Evolutionary conservation across 23 red algal species (phyloP).

Genomic region (Gracilaria gracilis): DNA sequence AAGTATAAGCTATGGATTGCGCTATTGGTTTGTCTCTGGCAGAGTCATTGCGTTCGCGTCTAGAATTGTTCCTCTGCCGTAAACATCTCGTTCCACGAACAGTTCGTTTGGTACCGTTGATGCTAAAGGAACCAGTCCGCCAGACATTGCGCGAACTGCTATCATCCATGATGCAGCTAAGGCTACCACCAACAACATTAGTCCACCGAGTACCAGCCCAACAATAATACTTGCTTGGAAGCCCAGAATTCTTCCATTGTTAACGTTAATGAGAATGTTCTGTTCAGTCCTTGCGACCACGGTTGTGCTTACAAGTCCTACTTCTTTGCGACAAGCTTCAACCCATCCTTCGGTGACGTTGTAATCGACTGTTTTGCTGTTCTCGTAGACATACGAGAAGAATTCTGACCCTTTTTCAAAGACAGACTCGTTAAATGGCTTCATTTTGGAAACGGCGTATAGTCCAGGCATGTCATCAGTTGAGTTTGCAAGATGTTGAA

Average conservation of each 20-base stretch:
- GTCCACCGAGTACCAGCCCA: constrained; percentile 59
- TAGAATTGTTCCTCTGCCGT: constrained; percentile 64
- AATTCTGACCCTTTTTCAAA: constrained; percentile 56
- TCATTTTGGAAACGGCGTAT: constrained; percentile 49
- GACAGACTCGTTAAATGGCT: constrained; percentile 61
- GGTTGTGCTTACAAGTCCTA: constrained; percentile 63
- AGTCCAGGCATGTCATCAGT: constrained; percentile 56
- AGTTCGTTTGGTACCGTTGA: constrained; percentile 53
- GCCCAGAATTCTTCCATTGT: constrained; percentile 45
- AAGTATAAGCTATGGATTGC: constrained; percentile 31
- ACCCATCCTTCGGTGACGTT: constrained; percentile 50
- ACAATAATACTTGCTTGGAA: constrained; percentile 36
- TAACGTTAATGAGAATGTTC: constrained; percentile 42
- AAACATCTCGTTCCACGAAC: constrained; percentile 79
- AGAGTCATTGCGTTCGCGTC: constrained; percentile 49
- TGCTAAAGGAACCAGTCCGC: constrained; percentile 35
- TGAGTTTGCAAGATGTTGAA: constrained; percentile 39
- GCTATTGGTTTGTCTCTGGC: constrained; percentile 15
- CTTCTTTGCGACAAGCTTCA: constrained; percentile 58
- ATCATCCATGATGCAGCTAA: constrained; percentile 66
- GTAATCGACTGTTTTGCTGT: constrained; percentile 29
- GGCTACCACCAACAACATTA: constrained; percentile 71
- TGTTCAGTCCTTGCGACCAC: constrained; percentile 22
- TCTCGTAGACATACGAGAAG: constrained; percentile 50
- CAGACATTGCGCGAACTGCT: constrained; percentile 61